These are phyloP conservation scores for Bacterosira constricta DNA, from an alignment of 108 stramenopile genomes.

Conservation along the genomic window DNA sequence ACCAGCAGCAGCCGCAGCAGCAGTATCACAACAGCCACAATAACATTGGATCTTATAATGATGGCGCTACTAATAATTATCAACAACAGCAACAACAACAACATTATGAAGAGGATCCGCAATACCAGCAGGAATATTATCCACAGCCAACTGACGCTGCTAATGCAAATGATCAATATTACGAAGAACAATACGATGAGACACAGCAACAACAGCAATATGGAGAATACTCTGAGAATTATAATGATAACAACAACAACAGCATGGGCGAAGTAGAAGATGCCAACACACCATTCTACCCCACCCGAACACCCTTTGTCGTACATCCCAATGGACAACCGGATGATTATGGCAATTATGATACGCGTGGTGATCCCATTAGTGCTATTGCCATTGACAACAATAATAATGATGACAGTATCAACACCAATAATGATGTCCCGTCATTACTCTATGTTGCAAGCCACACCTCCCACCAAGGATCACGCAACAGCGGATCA, in stretches of 20 bases:
- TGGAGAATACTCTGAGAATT: neutral
- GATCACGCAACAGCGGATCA: too few species aligned
- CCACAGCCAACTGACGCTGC: neutral
- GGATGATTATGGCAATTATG: constrained; percentile 26
- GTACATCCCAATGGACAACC: constrained; percentile 19
- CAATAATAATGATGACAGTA: neutral
- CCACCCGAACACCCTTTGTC: constrained; percentile 23
- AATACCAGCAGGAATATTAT: neutral
- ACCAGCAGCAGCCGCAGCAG: neutral
- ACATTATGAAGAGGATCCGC: neutral
- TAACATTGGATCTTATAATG: too few species aligned
- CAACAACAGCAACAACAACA: neutral
- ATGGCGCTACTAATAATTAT: neutral
- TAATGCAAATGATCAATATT: neutral
- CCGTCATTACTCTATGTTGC: constrained; percentile 76
- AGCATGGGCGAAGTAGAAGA: too few species aligned
- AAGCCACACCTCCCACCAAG: constrained; percentile 50
- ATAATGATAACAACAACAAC: neutral
- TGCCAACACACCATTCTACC: constrained; percentile 13
- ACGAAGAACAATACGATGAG: neutral
- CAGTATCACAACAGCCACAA: neutral
- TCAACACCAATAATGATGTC: too few species aligned
- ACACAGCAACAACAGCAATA: neutral
- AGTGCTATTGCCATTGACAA: constrained; percentile 58
- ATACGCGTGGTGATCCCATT: constrained; percentile 53